phyloP scores from a whole-genome alignment of 2,329 filamentous ascomycete genomes.

The Colletotrichum godetiae region DNA sequence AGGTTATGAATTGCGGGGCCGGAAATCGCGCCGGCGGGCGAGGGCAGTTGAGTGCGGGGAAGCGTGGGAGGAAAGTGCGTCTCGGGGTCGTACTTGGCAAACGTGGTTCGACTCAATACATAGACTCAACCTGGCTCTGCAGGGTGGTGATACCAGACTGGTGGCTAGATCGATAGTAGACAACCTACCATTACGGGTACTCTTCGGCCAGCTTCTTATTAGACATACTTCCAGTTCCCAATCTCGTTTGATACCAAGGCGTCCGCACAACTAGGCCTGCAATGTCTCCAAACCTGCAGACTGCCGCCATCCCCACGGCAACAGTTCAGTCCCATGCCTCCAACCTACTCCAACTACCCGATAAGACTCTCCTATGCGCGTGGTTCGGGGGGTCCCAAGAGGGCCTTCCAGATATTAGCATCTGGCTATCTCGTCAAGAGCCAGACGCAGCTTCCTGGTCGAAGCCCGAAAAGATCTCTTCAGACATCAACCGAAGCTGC shows the following conservation, averaged over 20 bases:
- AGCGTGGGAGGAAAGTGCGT: background rate
- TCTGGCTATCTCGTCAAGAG: conserved; percentile 52
- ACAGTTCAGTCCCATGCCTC: conserved; percentile 58
- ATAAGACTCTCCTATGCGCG: conserved; percentile 53
- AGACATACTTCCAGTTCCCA: background rate
- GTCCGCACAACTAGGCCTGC: background rate
- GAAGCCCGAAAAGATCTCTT: conserved; percentile 48
- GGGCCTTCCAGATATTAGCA: conserved; percentile 55
- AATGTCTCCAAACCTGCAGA: conserved; percentile 14
- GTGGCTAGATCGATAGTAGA: background rate
- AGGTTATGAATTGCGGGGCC: conserved; percentile 12
- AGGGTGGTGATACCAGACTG: background rate
- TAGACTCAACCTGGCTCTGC: background rate
- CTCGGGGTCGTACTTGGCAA: background rate
- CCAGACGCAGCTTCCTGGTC: conserved; percentile 46
- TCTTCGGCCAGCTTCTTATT: background rate
- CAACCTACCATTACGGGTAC: background rate
- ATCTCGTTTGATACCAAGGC: background rate
- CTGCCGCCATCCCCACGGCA: conserved; percentile 47
- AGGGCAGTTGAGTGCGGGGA: background rate
- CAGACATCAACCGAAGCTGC: conserved; percentile 53
- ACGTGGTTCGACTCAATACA: conserved; percentile 1
- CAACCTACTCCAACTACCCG: conserved; percentile 53
- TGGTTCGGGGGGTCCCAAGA: conserved; percentile 60
- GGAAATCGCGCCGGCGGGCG: conserved; percentile 11